Evolutionary conservation across 2,329 filamentous ascomycete species (phyloP).

Genomic region (Dactylellina cionopaga): DNA sequence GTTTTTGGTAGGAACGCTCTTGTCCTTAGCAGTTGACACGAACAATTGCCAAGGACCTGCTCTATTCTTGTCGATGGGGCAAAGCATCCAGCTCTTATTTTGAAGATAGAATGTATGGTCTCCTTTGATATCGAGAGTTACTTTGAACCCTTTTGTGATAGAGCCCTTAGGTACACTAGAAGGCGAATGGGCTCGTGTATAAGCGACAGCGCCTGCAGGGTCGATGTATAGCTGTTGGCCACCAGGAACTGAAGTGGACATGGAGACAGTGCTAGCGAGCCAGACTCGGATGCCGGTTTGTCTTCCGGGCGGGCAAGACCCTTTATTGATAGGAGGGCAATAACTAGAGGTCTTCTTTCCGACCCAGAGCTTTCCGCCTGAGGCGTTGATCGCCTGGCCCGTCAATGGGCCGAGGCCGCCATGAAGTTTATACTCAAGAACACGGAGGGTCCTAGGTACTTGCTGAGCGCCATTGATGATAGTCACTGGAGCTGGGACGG

Average conservation of each 20-base stretch:
- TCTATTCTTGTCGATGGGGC: constrained; percentile 58
- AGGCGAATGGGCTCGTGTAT: constrained; percentile 69
- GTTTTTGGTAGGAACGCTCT: constrained; percentile 17
- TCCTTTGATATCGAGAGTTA: constrained; percentile 32
- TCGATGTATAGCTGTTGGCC: constrained; percentile 71
- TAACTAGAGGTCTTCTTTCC: constrained; percentile 64
- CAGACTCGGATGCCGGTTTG: constrained; percentile 64
- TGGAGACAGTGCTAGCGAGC: constrained; percentile 59
- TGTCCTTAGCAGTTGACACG: constrained; percentile 58
- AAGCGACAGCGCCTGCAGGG: constrained; percentile 67
- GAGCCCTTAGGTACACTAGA: constrained; percentile 66
- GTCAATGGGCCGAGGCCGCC: constrained; percentile 62
- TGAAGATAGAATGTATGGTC: constrained; percentile 58
- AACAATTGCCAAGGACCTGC: constrained; percentile 61
- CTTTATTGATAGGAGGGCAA: constrained; percentile 63
- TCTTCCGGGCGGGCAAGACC: constrained; percentile 64
- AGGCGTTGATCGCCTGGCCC: constrained; percentile 63
- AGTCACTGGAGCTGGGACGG: background rate
- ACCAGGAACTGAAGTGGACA: constrained; percentile 69
- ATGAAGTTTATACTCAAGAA: background rate
- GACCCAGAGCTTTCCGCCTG: constrained; percentile 65
- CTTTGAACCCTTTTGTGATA: constrained; percentile 64
- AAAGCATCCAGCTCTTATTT: constrained; percentile 63
- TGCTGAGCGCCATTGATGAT: no score
- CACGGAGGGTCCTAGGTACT: background rate